Conservation (phyloP, 176 grass and related monocot species). For the Carex cristatella region DNA sequence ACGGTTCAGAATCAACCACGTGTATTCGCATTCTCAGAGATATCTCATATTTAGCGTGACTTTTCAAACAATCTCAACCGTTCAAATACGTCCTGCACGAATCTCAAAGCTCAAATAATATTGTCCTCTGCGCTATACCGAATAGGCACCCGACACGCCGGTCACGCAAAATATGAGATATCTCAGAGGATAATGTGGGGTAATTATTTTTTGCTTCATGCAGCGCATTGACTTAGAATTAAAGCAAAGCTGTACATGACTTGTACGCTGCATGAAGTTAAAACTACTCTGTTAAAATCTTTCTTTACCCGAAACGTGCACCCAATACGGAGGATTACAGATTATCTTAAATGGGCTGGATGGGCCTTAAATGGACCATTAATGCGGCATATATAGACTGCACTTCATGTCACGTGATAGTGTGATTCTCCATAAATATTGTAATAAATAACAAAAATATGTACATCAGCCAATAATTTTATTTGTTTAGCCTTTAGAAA, state of each 20-base stretch:
- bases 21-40: background rate
- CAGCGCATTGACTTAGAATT: too few species aligned
- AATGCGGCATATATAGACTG: background rate
- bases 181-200: background rate
- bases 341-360: background rate
- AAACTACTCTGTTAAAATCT: too few species aligned
- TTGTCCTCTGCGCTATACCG: too few species aligned
- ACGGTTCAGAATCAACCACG: too few species aligned
- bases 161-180: too few species aligned
- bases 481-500: background rate
- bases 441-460: background rate
- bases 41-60: background rate
- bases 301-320: too few species aligned
- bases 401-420: background rate
- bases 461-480: background rate
- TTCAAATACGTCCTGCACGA: too few species aligned
- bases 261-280: background rate
- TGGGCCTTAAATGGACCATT: constrained; percentile 1
- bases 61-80: too few species aligned
- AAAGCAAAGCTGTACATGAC: too few species aligned
- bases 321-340: background rate
- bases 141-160: background rate
- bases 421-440: background rate
- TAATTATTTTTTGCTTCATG: too few species aligned
- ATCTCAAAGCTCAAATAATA: too few species aligned